Conservation (phyloP, 192 early-diverging fungal genomes). For the Backusella mclennaniae region DNA sequence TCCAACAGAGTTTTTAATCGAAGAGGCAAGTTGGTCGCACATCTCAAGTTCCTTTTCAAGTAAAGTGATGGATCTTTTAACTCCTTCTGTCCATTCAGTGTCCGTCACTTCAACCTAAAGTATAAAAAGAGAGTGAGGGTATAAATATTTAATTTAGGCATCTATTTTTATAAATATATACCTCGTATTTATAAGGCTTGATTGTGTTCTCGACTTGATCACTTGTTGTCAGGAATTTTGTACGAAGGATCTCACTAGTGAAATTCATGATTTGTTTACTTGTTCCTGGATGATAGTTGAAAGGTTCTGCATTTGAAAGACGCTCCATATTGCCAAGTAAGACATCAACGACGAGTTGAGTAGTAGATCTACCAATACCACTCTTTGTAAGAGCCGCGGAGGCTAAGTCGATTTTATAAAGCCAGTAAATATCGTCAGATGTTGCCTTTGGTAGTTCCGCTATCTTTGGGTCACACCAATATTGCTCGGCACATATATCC, state of each 20-base stretch:
- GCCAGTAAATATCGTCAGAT: constrained; percentile 74
- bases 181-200: constrained; percentile 97
- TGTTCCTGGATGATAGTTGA: constrained; percentile 82
- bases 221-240: constrained; percentile 84
- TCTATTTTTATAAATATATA: not conserved
- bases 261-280: constrained; percentile 78
- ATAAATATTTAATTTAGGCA: not conserved
- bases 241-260: constrained; percentile 80
- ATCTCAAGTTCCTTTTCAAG: constrained; percentile 81
- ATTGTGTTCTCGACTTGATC: constrained; percentile 99
- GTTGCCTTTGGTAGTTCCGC: constrained; percentile 63
- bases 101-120: constrained; percentile 78
- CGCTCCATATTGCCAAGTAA: constrained; percentile 81
- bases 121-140: not conserved
- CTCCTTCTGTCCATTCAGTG: constrained; percentile 90
- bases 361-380: constrained; percentile 88
- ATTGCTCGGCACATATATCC: constrained; percentile 89
- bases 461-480: constrained; percentile 84
- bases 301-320: constrained; percentile 78
- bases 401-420: constrained; percentile 75
- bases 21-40: constrained; percentile 65
- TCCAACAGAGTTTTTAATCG: constrained; percentile 74
- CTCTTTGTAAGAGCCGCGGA: constrained; percentile 91
- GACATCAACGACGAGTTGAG: constrained; percentile 90
- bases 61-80: constrained; percentile 70